Conservation (phyloP, 2,329 filamentous ascomycete species). For the Paecilomyces variotii region DNA sequence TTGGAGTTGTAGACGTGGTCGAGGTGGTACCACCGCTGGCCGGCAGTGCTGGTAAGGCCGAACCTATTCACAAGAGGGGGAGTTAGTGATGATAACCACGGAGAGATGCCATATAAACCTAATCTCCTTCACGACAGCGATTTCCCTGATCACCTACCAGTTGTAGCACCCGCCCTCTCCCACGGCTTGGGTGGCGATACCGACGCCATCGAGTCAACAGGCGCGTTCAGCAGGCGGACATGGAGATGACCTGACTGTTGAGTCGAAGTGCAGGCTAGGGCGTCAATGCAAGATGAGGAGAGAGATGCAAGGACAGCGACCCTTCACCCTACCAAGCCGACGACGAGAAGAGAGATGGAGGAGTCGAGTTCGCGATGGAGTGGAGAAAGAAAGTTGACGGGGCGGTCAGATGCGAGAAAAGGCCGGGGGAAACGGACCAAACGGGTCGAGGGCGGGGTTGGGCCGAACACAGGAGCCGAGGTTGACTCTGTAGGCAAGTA, state of each 20-base stretch:
- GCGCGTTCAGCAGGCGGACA: slow-evolving; percentile 20
- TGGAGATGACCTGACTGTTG: slow-evolving; percentile 10
- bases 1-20: slow-evolving; percentile 33
- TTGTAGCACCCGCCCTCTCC: slow-evolving; percentile 65
- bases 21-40: slow-evolving; percentile 23
- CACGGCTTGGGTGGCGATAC: slow-evolving; percentile 92
- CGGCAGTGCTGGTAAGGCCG: slow-evolving; percentile 18
- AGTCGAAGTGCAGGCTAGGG: background rate
- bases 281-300: background rate
- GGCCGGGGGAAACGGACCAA: background rate
- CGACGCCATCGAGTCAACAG: slow-evolving; percentile 43
- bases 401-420: background rate
- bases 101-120: background rate
- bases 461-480: background rate
- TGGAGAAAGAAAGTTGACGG: background rate
- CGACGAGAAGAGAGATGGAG: background rate
- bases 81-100: background rate
- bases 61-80: slow-evolving; percentile 10
- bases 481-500: background rate
- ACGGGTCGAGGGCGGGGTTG: background rate
- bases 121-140: background rate
- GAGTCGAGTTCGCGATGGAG: background rate
- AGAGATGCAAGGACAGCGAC: background rate
- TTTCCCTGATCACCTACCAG: slow-evolving; percentile 37
- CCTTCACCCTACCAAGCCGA: background rate